Conservation (phyloP, 108 stramenopile species). For the Conticribra guillardii region DNA sequence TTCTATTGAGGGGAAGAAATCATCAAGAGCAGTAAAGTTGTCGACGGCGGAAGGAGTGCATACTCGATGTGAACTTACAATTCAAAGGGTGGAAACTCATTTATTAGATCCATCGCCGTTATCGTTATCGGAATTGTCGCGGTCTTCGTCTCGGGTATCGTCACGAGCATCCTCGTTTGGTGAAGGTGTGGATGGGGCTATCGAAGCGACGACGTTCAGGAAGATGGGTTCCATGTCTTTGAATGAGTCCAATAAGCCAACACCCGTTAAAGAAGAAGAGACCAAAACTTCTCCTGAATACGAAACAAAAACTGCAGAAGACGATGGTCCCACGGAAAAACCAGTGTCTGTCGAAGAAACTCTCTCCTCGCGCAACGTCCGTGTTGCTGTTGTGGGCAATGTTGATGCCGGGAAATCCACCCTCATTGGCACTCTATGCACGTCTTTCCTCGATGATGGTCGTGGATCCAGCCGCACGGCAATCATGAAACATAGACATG, state of each 20-base stretch:
- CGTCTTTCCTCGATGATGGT: slow-evolving; percentile 93
- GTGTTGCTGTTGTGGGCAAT: slow-evolving; percentile 97
- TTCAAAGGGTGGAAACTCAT: slow-evolving; percentile 86
- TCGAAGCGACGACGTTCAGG: slow-evolving; percentile 22
- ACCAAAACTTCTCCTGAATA: not conserved
- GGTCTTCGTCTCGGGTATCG: slow-evolving; percentile 12
- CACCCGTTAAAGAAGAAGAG: slow-evolving; percentile 13
- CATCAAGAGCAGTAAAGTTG: slow-evolving; percentile 12
- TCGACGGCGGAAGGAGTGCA: slow-evolving; percentile 51
- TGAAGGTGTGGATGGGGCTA: slow-evolving; percentile 27
- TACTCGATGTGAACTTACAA: slow-evolving; percentile 72
- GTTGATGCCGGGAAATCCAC: slow-evolving; percentile 97
- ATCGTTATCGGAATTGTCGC: slow-evolving; percentile 40
- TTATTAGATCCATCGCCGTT: slow-evolving; percentile 74
- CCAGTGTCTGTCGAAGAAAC: slow-evolving; percentile 68
- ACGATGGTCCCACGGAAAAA: not conserved
- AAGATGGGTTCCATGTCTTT: slow-evolving; percentile 11
- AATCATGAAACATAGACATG: slow-evolving; percentile 98
- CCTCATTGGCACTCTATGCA: slow-evolving; percentile 93
- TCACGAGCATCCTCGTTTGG: slow-evolving; percentile 31
- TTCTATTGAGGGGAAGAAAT: not conserved
- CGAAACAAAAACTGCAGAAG: not conserved
- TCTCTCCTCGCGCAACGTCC: slow-evolving; percentile 82
- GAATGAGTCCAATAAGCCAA: slow-evolving; percentile 7
- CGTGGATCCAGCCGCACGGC: slow-evolving; percentile 91